Conservation (phyloP, 495 filamentous ascomycete species). For the Trichocladium uniseriatum region DNA sequence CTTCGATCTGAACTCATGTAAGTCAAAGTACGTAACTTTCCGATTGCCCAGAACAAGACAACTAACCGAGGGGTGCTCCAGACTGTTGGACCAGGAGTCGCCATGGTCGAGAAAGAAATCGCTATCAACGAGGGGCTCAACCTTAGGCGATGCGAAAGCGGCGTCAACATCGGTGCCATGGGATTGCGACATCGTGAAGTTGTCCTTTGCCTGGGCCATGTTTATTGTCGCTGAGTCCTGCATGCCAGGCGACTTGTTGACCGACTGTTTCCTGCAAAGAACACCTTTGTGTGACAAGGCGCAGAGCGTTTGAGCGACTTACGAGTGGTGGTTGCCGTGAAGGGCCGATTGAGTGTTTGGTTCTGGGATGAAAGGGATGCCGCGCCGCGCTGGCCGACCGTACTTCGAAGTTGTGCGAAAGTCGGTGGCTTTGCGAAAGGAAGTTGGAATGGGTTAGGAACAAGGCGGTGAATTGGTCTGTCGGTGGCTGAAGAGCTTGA, state of each 20-base stretch:
- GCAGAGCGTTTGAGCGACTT: too few relatives aligned
- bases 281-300: too few relatives aligned
- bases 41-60: too few relatives aligned
- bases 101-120: neutral
- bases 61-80: too few relatives aligned
- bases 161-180: neutral
- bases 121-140: too few relatives aligned
- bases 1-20: too few relatives aligned
- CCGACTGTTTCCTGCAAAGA: neutral
- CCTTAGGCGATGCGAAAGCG: neutral
- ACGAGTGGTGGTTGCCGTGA: neutral
- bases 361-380: neutral
- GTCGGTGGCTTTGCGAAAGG: neutral
- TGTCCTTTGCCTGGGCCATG: neutral
- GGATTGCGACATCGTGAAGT: neutral
- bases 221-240: neutral
- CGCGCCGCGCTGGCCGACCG: too few relatives aligned
- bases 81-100: too few relatives aligned
- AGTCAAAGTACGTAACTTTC: too few relatives aligned
- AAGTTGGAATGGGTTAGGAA: neutral
- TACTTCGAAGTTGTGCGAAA: too few relatives aligned
- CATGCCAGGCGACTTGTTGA: neutral
- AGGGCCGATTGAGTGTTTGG: neutral
- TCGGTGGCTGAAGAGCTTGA: neutral
- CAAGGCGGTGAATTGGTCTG: too few relatives aligned